A percentile compares a stretch with the other conserved stretches of the same genome.
These are phyloP conservation scores for Avena sativa DNA, from an alignment of 176 grass and related monocot species.

Conservation along the genomic window DNA sequence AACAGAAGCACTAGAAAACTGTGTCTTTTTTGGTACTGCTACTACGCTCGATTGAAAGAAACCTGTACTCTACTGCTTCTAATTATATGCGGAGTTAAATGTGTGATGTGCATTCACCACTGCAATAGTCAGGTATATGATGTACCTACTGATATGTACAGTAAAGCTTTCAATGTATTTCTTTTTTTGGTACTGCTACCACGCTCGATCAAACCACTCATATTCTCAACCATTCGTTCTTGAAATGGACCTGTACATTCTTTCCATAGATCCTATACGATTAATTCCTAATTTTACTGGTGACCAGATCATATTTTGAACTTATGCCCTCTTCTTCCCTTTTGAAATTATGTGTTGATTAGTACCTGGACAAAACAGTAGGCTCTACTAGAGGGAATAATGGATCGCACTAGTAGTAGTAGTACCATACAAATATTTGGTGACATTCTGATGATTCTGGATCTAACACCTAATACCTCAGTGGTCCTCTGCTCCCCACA, in stretches of 20 bases:
- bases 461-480: slow-evolving; percentile 39
- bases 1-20: not conserved
- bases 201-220: not conserved
- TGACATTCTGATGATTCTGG: slow-evolving; percentile 27
- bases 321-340: not conserved
- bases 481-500: slow-evolving; percentile 26
- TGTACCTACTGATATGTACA: not conserved
- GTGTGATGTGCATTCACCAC: not conserved
- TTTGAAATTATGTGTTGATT: slow-evolving; percentile 16
- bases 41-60: not conserved
- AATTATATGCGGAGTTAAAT: not conserved
- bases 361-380: slow-evolving; percentile 19
- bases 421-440: not conserved
- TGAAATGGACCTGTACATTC: not conserved
- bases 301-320: not conserved
- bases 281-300: not conserved
- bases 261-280: not conserved
- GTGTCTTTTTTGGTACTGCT: not conserved
- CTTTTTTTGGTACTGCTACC: no score
- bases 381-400: not conserved
- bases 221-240: not conserved
- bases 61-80: not conserved
- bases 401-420: slow-evolving; percentile 8
- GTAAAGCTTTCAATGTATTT: not conserved
- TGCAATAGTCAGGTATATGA: not conserved